Percentiles rank a stretch among this genome's conserved stretches.
These are phyloP conservation scores for Collybia sp. DNA, from an alignment of 768 basidiomycete species.

Conservation along the genomic window DNA sequence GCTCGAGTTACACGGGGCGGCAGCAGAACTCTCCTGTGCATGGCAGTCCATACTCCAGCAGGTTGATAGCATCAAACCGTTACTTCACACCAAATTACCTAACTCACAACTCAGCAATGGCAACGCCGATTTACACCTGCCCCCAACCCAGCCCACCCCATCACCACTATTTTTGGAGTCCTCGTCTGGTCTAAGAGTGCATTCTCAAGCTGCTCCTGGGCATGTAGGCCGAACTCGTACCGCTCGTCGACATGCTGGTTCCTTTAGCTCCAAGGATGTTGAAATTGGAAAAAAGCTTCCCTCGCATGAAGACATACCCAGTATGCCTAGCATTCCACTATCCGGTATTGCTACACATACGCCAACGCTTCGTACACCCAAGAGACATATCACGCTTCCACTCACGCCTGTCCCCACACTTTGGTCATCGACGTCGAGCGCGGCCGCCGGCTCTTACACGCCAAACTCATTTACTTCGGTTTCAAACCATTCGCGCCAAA, in stretches of 20 bases:
- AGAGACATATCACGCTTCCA: constrained; percentile 40
- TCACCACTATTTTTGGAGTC: constrained; percentile 1
- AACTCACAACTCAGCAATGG: constrained; percentile 7
- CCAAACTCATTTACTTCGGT: constrained; percentile 6
- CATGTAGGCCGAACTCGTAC: constrained; percentile 42
- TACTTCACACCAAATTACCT: constrained; percentile 35
- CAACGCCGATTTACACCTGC: constrained; percentile 10
- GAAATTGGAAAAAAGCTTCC: constrained; percentile 81
- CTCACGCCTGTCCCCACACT: constrained; percentile 21
- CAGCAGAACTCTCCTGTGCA: constrained; percentile 80
- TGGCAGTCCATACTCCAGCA: constrained; percentile 80
- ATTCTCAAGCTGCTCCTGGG: constrained; percentile 3
- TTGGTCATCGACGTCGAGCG: constrained; percentile 32
- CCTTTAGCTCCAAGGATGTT: constrained; percentile 90
- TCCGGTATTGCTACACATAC: constrained; percentile 29
- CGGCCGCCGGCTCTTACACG: constrained; percentile 24
- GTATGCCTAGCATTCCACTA: constrained; percentile 28
- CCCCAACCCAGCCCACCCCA: neutral
- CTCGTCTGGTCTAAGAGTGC: constrained; percentile 15
- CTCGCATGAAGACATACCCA: constrained; percentile 48
- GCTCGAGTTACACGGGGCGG: constrained; percentile 83
- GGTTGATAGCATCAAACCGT: constrained; percentile 62
- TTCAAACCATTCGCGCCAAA: constrained; percentile 29
- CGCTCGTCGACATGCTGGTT: constrained; percentile 84
- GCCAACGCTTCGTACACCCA: constrained; percentile 43